A percentile compares a stretch with the other conserved stretches of the same genome.
Conservation (phyloP, 2,329 filamentous ascomycete genomes). For the Colletotrichum lini region DNA sequence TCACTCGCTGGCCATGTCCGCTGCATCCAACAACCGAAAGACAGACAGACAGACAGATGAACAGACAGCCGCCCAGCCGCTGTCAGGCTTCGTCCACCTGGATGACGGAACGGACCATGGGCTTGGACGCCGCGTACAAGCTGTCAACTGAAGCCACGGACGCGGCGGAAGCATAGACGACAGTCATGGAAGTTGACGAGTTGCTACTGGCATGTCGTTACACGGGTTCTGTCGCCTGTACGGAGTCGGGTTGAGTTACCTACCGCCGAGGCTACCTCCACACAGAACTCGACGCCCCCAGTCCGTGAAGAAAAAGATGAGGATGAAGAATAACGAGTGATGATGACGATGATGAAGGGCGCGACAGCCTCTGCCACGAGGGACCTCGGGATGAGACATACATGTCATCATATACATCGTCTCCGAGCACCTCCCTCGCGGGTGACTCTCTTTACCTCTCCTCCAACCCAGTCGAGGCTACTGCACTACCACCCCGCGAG, state of each 20-base stretch:
- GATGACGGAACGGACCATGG: not conserved
- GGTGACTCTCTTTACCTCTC: not conserved
- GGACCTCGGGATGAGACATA: slow-evolving; percentile 1
- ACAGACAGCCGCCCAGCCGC: no score
- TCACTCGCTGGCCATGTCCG: no score
- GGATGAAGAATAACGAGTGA: no score
- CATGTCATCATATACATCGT: not conserved
- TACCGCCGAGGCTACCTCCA: not conserved
- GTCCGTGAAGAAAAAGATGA: not conserved
- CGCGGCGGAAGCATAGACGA: slow-evolving; percentile 8
- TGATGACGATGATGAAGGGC: not conserved
- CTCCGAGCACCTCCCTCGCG: not conserved
- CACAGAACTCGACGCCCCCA: no score
- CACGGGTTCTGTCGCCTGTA: no score
- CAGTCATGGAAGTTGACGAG: not conserved
- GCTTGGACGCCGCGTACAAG: slow-evolving; percentile 14
- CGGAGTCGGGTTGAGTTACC: not conserved
- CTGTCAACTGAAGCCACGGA: slow-evolving; percentile 37
- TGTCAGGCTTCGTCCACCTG: not conserved
- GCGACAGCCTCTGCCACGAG: not conserved
- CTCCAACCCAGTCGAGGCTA: slow-evolving; percentile 9
- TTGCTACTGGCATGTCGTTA: no score
- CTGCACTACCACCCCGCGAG: slow-evolving; percentile 35
- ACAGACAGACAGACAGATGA: no score
- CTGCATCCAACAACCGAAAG: no score